Evolutionary conservation across 2,329 filamentous ascomycete species (phyloP), one percentile per base, ranked within the genome.

Genomic region (Didymella arachidicola): DNA sequence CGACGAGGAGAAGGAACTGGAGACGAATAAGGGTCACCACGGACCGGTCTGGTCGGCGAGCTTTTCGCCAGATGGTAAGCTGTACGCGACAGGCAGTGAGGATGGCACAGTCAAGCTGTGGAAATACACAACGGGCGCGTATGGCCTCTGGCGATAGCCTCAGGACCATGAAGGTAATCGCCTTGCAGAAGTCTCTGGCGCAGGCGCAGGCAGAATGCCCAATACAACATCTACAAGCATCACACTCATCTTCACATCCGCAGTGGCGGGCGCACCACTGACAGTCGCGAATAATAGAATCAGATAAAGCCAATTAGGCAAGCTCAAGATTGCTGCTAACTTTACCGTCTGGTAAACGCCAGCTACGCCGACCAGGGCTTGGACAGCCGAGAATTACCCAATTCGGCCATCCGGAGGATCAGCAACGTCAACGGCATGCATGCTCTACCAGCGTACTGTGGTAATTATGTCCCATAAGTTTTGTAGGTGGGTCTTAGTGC

Each of bases 81-180:
- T 99, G 7, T 99, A 98, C 74, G 95, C 93, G 1, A 99, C 95
- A 1, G 95, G 92, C 29, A 97, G 93, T 47, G 95, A 99, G 75
- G 95, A 99, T 71, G 95, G 95, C 39, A 99, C 95, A 0, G 96
- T 99, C 77, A 99, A 99, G 80, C 83, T 99, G 66, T 90, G 87
- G 87, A 90, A 90, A 75, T 87, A 87, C 60, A 87, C 86, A 49
- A 81, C 81, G 44, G 86, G 87, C 43, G 81, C 85, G 2, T 89
- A 89, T 72, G 87, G 87, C 16, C 76, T 90, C 19, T 90, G 87
- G 87, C 82, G 83, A 67, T 88, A 69, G 58, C 43, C 22, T 11
- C 10, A 27, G 11, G 7, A 30, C 2, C 18, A 18, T 4, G 44
- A 29, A 30, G 8, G 8, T 19, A 34, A 34, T 29, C 3, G 32